Base-by-base conservation (phyloP, 176 grass and related monocot genomes). In the Miscanthus lutarioriparius region DNA sequence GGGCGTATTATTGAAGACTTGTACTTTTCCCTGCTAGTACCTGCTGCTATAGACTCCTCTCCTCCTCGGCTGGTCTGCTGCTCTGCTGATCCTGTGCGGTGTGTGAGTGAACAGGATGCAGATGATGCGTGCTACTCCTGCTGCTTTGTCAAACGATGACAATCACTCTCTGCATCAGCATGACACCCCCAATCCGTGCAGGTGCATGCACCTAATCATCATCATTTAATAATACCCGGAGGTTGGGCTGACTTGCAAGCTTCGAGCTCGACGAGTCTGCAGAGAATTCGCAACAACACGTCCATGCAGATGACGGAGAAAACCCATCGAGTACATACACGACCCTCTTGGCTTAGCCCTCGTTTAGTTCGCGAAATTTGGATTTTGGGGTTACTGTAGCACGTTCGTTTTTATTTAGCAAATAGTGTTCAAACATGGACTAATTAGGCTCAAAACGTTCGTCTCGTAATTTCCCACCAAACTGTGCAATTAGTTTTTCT, bases 1-100 rank as follows among this genome's bases (percentile, higher is more conserved):
- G 67, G 78, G 79, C 78, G 81, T 82, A 47, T 82, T 70, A 47
- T 62, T 76, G 79, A 87, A 82, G 79, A 28, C 32, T 14, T 37
- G 85, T 82, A 69, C 47, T 87, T 87, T 61, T 69, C 78, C 20
- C 47, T 27, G 61, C 61, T 64, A 28, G 61, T 64, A 64, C 61
- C 58, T 26, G 58, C 59, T 2, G 59, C 59, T 3, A 4, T 15
- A 15, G 22, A 25, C 58, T 23, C 20, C 9, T 32, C 32, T 32
- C 32, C 32, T 26, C 23, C 58, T 45, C 53, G 3, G 53, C 16
- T 54, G 19, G 7, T 22, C 47, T 17, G 45, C 45, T 15, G 1
- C 10, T 44, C n/a, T n/a, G n/a, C n/a, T n/a, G n/a, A n/a, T n/a
- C n/a, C n/a, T n/a, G 4, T 6, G 15, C 19, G 48, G 10, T 19